These are phyloP conservation scores for Penicillium concentricum DNA, from an alignment of 2,329 filamentous ascomycete species.

Conservation along the genomic window DNA sequence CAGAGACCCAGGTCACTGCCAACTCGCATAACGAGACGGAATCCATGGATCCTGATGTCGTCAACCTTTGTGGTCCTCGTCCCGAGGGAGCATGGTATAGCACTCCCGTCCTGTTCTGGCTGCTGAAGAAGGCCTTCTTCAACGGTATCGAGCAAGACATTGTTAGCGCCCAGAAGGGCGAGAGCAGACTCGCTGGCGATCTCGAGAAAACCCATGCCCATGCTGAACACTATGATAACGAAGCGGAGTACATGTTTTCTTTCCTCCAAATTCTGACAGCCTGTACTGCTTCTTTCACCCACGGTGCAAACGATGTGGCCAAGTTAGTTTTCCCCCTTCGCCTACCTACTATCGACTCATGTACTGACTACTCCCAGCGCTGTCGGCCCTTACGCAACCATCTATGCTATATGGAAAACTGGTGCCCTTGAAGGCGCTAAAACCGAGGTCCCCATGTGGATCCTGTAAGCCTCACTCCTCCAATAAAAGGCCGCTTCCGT, in stretches of 20 bases:
- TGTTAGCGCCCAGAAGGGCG: not conserved
- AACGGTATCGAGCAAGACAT: not conserved
- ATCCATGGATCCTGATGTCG: not conserved
- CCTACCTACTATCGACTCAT: not conserved
- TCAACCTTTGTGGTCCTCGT: not conserved
- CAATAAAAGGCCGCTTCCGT: no score
- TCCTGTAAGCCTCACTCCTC: not conserved
- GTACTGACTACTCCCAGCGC: slow-evolving; percentile 16
- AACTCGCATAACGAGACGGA: not conserved
- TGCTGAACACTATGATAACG: not conserved
- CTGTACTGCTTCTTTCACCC: slow-evolving; percentile 20
- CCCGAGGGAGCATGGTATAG: not conserved
- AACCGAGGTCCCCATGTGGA: slow-evolving; percentile 28
- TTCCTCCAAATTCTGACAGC: not conserved
- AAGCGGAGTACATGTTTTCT: not conserved
- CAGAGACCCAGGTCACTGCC: not conserved
- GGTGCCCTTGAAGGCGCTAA: slow-evolving; percentile 32
- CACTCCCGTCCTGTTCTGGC: not conserved
- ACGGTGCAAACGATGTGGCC: slow-evolving; percentile 47
- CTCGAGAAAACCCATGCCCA: not conserved
- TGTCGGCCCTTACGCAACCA: slow-evolving; percentile 39
- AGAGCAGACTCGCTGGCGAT: not conserved
- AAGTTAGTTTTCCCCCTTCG: slow-evolving; percentile 24
- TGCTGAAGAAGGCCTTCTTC: not conserved
- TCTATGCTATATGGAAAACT: slow-evolving; percentile 35